phyloP scores from a whole-genome alignment of 805 yeast genomes.

The Citeromyces matritensis region DNA sequence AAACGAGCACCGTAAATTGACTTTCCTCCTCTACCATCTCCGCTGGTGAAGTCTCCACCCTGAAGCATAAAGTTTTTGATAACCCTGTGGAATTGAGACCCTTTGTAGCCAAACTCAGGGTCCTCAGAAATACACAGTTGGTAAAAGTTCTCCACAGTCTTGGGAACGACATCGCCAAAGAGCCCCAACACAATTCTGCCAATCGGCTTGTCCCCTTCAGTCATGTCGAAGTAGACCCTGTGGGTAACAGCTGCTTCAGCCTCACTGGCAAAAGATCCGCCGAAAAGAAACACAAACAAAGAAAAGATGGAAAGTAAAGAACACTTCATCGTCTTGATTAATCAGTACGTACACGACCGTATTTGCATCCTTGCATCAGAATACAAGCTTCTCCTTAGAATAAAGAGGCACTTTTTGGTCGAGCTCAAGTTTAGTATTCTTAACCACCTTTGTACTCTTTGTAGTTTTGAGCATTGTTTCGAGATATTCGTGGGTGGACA shows the following conservation, averaged over 20 bases:
- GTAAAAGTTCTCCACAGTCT: constrained; percentile 81
- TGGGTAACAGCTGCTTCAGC: constrained; percentile 41
- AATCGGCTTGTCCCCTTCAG: constrained; percentile 59
- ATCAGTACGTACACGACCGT: too few relatives aligned
- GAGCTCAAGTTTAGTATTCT: too few relatives aligned
- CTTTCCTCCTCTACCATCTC: constrained; percentile 61
- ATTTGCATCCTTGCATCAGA: too few relatives aligned
- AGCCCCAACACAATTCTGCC: constrained; percentile 83
- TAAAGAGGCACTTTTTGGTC: too few relatives aligned
- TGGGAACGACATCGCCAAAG: constrained; percentile 76
- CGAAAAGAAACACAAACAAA: not conserved
- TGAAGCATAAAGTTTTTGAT: constrained; percentile 64
- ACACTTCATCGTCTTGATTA: too few relatives aligned
- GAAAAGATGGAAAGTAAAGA: not conserved
- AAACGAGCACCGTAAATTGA: constrained; percentile 59
- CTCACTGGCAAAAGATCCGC: constrained; percentile 3
- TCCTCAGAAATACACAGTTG: constrained; percentile 68
- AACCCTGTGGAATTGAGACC: constrained; percentile 58
- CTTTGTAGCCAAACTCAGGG: constrained; percentile 44
- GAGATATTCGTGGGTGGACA: too few relatives aligned
- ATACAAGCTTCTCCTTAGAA: too few relatives aligned
- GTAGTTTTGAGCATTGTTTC: too few relatives aligned
- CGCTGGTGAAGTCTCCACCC: constrained; percentile 68
- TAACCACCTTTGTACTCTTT: too few relatives aligned
- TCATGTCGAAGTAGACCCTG: constrained; percentile 75